Conservation (phyloP, 1,284 basidiomycete species). For the Leccinum variabile region DNA sequence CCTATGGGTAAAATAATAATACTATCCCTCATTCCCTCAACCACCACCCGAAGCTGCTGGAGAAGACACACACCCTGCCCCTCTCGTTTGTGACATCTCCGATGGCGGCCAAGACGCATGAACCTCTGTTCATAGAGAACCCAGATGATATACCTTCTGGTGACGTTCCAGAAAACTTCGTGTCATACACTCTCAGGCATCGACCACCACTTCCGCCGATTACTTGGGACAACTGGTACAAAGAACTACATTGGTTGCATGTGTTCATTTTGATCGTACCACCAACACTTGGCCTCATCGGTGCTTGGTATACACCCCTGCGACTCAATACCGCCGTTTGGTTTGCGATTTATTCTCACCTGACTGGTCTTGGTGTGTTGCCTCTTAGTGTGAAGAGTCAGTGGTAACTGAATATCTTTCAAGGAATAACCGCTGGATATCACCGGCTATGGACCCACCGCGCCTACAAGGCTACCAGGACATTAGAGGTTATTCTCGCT, state of each 20-base stretch:
- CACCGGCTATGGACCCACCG: too few relatives aligned
- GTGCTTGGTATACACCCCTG: conserved; percentile 43
- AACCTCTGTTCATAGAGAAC: conserved; percentile 7
- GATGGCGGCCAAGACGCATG: not conserved
- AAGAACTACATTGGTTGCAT: conserved; percentile 32
- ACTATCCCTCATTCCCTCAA: too few relatives aligned
- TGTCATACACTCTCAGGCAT: conserved; percentile 54
- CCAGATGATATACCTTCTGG: conserved; percentile 20
- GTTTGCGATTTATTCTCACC: conserved; percentile 74
- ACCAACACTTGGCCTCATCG: conserved; percentile 24
- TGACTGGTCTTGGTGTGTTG: conserved; percentile 71
- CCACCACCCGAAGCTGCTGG: too few relatives aligned
- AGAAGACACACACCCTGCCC: too few relatives aligned
- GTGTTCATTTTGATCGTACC: conserved; percentile 21
- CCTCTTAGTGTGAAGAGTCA: not conserved
- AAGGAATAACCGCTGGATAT: too few relatives aligned
- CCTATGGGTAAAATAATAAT: too few relatives aligned
- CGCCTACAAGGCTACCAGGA: too few relatives aligned
- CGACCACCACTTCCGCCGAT: conserved; percentile 51
- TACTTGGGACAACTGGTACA: conserved; percentile 33
- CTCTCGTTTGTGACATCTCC: not conserved
- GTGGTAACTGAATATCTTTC: too few relatives aligned
- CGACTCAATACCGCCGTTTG: conserved; percentile 65
- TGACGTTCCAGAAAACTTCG: conserved; percentile 55
- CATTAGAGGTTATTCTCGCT: too few relatives aligned